Evolutionary conservation across 1,284 basidiomycete species (phyloP), one percentile per base, ranked within the genome.

Genomic region (Boletus semigastroideus): DNA sequence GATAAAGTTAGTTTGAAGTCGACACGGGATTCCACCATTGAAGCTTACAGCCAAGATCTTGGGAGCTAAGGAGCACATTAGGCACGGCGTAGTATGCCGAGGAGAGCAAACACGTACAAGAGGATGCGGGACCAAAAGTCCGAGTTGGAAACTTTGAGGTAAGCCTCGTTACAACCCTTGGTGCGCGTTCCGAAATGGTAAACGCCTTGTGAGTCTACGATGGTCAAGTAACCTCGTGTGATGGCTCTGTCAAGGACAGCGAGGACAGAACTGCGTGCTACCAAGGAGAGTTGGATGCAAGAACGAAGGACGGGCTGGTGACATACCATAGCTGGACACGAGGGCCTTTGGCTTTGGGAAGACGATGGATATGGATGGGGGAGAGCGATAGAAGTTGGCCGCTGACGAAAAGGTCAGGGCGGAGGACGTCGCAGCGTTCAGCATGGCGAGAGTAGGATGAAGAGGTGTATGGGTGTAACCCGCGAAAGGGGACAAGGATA

Each of bases 61-160:
- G 80, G 62, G 83, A 80, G 54, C 84, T 86, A 48, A 22, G 48
- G 48, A 7, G 40, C 25, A 19, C 3, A 30, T 61, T 20, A 66
- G 61, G 48, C 30, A 42, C 16, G 50, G 31, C 45, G 6, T 10
- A 33, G 1, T 4, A 31, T 42, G 34, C 42, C 44, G 31, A 5
- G 36, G 25, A 5, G 48, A 51, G 41, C 11, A 31, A 33, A 48
- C 14, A 73, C 84, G 66, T 67, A 86, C 83, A 86, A 66, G 54
- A 88, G 72, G 39, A 89, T 74, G 42, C 92, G 82, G 40, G 84
- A 75, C 92, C 92, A 94, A 67, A 94, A 94, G 60, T 83, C 79
- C 52, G 86, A 80, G 65, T 81, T 84, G 28, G 80, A 65, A 45
- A 94, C 80, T 52, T 77, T 77, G 51, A 94, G 71, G 51, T 81